Conservation (phyloP, 2,329 filamentous ascomycete species). For the Aureobasidium sp. region DNA sequence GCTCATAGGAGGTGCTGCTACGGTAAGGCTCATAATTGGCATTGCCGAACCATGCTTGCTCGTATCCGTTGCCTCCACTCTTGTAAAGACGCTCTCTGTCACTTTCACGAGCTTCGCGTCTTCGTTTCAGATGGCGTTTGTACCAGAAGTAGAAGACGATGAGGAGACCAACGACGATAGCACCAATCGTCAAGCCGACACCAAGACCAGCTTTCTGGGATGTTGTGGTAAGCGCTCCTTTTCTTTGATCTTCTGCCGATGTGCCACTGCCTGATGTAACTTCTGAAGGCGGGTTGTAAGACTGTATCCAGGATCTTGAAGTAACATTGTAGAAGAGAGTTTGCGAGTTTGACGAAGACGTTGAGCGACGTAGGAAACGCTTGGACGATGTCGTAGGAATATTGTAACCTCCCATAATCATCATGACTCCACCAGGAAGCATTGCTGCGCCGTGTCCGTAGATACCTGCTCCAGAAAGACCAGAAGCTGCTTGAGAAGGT, state of each 20-base stretch:
- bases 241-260: slow-evolving; percentile 21
- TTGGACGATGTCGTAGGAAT: slow-evolving; percentile 34
- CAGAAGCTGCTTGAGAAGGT: slow-evolving; percentile 40
- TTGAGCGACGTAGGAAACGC: slow-evolving; percentile 27
- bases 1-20: not conserved
- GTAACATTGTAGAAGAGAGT: slow-evolving; percentile 53
- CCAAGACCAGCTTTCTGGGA: slow-evolving; percentile 39
- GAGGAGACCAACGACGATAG: slow-evolving; percentile 32
- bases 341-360: slow-evolving; percentile 32
- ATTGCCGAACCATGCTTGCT: slow-evolving; percentile 1
- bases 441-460: slow-evolving; percentile 55
- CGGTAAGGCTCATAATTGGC: slow-evolving; percentile 1
- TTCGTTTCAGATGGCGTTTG: slow-evolving; percentile 29
- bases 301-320: slow-evolving; percentile 48
- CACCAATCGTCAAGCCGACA: slow-evolving; percentile 36
- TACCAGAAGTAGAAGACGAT: slow-evolving; percentile 41
- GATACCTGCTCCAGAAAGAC: slow-evolving; percentile 39
- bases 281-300: slow-evolving; percentile 40
- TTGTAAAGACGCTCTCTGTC: slow-evolving; percentile 11
- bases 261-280: not conserved
- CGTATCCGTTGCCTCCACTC: not conserved
- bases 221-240: slow-evolving; percentile 31
- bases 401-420: slow-evolving; percentile 50
- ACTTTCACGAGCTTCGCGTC: slow-evolving; percentile 24
- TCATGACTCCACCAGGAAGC: slow-evolving; percentile 53